phyloP scores from a whole-genome alignment of 345 rosid species.

The Stellera chamaejasme region DNA sequence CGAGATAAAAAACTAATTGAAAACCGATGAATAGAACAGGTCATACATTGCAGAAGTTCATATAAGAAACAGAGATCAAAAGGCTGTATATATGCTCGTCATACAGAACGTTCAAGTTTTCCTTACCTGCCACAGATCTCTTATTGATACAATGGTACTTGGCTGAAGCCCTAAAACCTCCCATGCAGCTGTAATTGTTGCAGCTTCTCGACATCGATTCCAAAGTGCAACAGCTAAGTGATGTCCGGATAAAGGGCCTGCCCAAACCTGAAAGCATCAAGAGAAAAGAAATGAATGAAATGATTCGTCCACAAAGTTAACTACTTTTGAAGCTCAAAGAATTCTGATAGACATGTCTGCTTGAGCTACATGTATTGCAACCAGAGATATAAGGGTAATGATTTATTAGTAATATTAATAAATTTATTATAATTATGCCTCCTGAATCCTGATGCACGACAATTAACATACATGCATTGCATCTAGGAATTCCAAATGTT shows the following conservation, averaged over 20 bases:
- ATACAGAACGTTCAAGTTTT: background rate
- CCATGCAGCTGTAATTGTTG: conserved; percentile 67
- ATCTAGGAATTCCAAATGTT: too few species aligned
- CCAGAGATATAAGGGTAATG: too few species aligned
- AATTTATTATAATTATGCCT: too few species aligned
- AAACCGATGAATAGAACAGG: too few species aligned
- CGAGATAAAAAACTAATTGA: too few species aligned
- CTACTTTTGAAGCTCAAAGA: background rate
- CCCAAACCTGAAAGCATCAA: conserved; percentile 62
- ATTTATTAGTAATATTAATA: too few species aligned
- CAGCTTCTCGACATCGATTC: conserved; percentile 71
- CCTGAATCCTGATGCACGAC: too few species aligned
- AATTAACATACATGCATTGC: too few species aligned
- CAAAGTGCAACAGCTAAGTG: conserved; percentile 77
- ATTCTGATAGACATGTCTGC: background rate
- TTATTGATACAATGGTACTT: conserved; percentile 46
- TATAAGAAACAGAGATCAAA: too few species aligned
- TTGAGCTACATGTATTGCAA: too few species aligned
- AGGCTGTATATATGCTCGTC: too few species aligned
- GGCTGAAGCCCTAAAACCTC: conserved; percentile 68
- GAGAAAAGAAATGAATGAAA: background rate
- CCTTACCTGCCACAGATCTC: conserved; percentile 89
- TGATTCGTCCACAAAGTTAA: background rate
- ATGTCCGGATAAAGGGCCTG: conserved; percentile 76
- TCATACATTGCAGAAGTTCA: too few species aligned